Evolutionary conservation across 1,139 yeast genomes (phyloP).

Genomic region (Scheffersomyces insectosa): DNA sequence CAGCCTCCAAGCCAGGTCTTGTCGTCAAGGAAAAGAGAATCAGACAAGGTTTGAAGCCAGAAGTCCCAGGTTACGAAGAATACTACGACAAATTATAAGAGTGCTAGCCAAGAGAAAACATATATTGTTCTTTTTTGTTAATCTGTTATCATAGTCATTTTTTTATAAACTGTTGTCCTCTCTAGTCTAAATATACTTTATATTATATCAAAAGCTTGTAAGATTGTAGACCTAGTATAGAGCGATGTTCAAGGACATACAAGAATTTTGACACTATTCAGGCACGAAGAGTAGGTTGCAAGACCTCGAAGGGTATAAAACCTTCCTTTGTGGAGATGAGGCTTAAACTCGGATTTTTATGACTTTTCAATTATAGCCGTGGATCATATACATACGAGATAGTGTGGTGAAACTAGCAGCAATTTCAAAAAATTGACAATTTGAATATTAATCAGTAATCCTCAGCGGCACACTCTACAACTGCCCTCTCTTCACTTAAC

Average conservation of each 20-base stretch:
- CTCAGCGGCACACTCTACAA: no score
- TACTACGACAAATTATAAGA: slow-evolving; percentile 97
- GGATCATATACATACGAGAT: no score
- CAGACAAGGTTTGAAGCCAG: slow-evolving; percentile 97
- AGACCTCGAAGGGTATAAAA: no score
- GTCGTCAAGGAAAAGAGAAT: slow-evolving; percentile 89
- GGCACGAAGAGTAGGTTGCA: no score
- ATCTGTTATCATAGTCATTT: background rate
- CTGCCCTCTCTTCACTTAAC: no score
- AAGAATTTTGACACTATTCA: no score
- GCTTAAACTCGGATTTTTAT: no score
- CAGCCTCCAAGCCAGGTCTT: slow-evolving; percentile 90
- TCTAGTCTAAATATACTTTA: background rate
- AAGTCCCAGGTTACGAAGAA: slow-evolving; percentile 99
- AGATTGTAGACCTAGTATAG: background rate
- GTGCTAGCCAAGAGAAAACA: background rate
- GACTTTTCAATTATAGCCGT: no score
- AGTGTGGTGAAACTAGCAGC: no score
- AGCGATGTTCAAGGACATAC: background rate
- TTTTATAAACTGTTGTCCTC: background rate
- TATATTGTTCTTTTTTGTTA: slow-evolving; percentile 1
- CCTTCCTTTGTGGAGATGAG: no score
- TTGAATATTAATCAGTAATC: no score
- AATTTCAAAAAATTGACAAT: no score
- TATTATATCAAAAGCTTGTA: background rate